phyloP scores from a whole-genome alignment of 805 yeast genomes.

The Vanderwaltozyma verrucispora region DNA sequence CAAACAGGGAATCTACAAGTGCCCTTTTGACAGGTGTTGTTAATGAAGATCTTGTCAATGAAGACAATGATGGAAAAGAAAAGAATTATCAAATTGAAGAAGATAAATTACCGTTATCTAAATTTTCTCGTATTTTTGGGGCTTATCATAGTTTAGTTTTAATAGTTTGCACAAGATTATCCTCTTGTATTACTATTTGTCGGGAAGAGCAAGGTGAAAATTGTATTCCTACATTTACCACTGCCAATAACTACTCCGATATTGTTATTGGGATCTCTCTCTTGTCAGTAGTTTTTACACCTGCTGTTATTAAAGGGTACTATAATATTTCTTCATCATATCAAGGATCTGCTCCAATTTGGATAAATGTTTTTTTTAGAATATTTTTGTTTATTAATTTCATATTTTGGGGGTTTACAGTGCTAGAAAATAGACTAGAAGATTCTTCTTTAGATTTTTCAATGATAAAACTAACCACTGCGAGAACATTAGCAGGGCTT shows the following conservation, averaged over 20 bases:
- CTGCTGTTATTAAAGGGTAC: slow-evolving; percentile 59
- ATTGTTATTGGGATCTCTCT: slow-evolving; percentile 47
- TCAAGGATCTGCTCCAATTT: slow-evolving; percentile 77
- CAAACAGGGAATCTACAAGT: slow-evolving; percentile 30
- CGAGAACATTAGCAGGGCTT: slow-evolving; percentile 70
- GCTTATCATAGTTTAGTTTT: slow-evolving; percentile 61
- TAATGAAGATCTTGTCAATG: slow-evolving; percentile 23
- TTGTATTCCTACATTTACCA: slow-evolving; percentile 64
- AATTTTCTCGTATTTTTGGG: slow-evolving; percentile 48
- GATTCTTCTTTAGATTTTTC: slow-evolving; percentile 7
- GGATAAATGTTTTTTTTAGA: slow-evolving; percentile 50
- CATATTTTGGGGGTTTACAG: slow-evolving; percentile 72
- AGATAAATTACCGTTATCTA: slow-evolving; percentile 26
- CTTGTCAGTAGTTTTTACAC: slow-evolving; percentile 48
- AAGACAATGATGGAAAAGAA: slow-evolving; percentile 17
- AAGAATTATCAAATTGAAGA: slow-evolving; percentile 24
- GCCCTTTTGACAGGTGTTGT: slow-evolving; percentile 28
- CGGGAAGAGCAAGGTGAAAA: slow-evolving; percentile 85
- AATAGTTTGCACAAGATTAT: slow-evolving; percentile 52
- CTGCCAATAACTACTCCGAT: slow-evolving; percentile 38
- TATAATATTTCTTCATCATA: slow-evolving; percentile 64
- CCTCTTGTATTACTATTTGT: slow-evolving; percentile 66
- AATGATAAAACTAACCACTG: slow-evolving; percentile 54
- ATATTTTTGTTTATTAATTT: slow-evolving; percentile 48
- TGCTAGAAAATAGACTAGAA: slow-evolving; percentile 43